Base-by-base conservation (phyloP, 2,329 filamentous ascomycete genomes). In the Aspergillus puulaauensis region DNA sequence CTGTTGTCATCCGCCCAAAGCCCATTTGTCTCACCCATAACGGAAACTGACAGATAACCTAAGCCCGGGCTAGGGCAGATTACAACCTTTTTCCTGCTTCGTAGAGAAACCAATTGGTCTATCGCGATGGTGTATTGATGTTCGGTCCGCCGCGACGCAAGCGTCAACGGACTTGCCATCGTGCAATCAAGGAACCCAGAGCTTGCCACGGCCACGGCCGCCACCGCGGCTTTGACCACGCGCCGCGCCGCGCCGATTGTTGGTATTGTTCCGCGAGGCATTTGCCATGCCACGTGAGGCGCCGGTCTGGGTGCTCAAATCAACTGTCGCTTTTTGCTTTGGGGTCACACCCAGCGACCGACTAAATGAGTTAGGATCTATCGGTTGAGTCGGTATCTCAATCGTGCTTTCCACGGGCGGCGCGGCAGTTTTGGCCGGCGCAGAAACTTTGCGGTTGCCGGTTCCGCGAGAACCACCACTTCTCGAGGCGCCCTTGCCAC, bases 331-430 rank as follows among this genome's bases (percentile, higher is more conserved):
- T 27, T 60, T 60, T 27, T 61, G 62, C 57, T 74, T 77, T 24
- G 61, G 53, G 14, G 65, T 53, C 17, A 63, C 62, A 11, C 70
- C 71, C 33, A 77, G 67, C 23, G 72, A 73, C 17, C 78, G 76
- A 61, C 75, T 79, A 61, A 80, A 80, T 1, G 78, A 80, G 63
- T 80, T 72, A 1, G 78, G 78, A 52, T 80, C 78, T 45, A 80
- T 80, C 11, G 78, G 78, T 54, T 76, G 70, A 3, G 77, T 76
- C 1, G 78, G 78, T 15, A 80, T 73, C 60, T 79, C 77, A 17
- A 77, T 67, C 1, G 68, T 61, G n/a, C 62, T 63, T 51, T 76
- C 73, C 37, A 64, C 45, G 21, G 66, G 61, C 8, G 65, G 57
- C 15, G 67, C 61, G 12, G 56, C 63, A 21, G 66, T 43, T 41